Percentiles rank a stretch among this genome's conserved stretches.
These are phyloP conservation scores for Wickerhamiella spandovensis DNA, from an alignment of 805 yeast genomes.

Conservation along the genomic window DNA sequence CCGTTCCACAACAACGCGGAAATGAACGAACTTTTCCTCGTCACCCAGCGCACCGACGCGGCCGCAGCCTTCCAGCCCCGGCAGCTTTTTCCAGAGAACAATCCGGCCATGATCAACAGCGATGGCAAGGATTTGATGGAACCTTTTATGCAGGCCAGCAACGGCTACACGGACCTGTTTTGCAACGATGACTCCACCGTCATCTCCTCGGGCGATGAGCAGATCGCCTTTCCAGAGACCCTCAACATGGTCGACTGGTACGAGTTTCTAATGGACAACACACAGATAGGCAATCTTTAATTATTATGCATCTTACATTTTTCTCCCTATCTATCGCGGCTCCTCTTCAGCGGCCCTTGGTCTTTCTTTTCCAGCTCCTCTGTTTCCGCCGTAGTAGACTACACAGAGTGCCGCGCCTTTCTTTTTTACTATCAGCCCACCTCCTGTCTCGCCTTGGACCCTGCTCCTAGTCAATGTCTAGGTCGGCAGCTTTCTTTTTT, in stretches of 20 bases:
- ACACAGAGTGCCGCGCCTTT: too few relatives aligned
- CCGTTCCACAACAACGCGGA: neutral
- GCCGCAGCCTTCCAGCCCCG: conserved; percentile 43
- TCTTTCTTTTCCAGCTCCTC: too few relatives aligned
- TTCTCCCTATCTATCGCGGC: too few relatives aligned
- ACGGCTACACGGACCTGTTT: neutral
- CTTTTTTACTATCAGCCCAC: too few relatives aligned
- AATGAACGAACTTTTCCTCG: neutral
- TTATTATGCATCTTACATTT: neutral
- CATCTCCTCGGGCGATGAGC: conserved; percentile 10
- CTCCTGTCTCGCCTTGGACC: too few relatives aligned
- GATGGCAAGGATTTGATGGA: neutral
- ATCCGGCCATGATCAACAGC: neutral
- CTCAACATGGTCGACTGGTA: conserved; percentile 29
- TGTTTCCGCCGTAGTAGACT: too few relatives aligned
- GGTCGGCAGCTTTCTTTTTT: too few relatives aligned
- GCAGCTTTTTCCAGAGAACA: conserved; percentile 36
- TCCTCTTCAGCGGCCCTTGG: too few relatives aligned
- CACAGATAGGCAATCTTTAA: neutral
- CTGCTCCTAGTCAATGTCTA: too few relatives aligned
- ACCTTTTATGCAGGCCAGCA: neutral
- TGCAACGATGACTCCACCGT: neutral
- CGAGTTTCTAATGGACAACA: conserved; percentile 16
- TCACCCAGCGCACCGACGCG: neutral
- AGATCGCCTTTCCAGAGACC: conserved; percentile 19